Evolutionary conservation across 352 stramenopile genomes (phyloP).

Genomic region (Aphanomyces invadans): DNA sequence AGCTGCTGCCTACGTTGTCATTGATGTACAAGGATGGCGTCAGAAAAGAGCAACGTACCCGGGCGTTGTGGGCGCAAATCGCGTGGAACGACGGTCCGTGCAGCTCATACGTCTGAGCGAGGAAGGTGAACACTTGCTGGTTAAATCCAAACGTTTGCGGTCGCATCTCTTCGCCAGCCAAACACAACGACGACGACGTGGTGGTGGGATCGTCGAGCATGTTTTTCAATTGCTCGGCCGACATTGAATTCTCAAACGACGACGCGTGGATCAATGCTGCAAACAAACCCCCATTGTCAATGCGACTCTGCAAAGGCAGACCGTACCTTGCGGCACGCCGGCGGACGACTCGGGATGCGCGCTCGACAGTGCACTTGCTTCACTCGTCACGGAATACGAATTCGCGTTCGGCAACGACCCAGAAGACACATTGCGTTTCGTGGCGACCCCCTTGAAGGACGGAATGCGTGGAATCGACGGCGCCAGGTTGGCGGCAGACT

Average conservation of each 20-base stretch:
- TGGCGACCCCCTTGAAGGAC: background rate
- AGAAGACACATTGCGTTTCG: background rate
- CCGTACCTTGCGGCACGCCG: background rate
- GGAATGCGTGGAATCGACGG: background rate
- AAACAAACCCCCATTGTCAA: no score
- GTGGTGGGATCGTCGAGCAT: no score
- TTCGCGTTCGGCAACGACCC: background rate
- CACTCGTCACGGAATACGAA: background rate
- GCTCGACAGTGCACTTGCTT: no score
- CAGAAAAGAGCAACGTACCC: background rate
- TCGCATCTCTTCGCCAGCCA: background rate
- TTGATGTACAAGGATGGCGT: background rate
- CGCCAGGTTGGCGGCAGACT: constrained; percentile 2
- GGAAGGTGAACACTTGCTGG: constrained; percentile 74
- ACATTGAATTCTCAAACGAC: constrained; percentile 7
- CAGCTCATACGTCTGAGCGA: constrained; percentile 60
- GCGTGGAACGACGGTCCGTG: constrained; percentile 44
- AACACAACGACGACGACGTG: no score
- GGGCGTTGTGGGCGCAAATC: constrained; percentile 75
- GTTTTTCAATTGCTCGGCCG: background rate
- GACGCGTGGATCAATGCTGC: constrained; percentile 4
- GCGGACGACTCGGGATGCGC: no score
- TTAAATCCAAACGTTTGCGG: constrained; percentile 69
- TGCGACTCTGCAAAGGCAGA: no score
- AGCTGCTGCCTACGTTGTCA: constrained; percentile 56